Base-by-base conservation (phyloP, 768 basidiomycete species). In the Saitozyma sp. region DNA sequence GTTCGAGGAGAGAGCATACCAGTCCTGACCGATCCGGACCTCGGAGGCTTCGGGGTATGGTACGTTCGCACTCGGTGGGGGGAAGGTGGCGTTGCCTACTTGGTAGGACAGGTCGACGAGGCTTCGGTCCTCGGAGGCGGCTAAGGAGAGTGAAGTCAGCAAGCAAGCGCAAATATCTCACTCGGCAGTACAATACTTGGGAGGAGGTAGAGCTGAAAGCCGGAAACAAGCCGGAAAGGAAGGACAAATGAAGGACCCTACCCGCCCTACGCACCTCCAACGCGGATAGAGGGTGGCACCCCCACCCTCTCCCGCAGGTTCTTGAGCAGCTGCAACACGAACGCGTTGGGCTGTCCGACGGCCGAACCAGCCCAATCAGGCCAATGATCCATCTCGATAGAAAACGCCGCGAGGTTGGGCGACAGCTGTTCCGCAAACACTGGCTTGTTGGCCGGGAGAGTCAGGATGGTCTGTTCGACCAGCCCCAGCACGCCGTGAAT, bases 1-100 rank as follows among this genome's bases (percentile, higher is more conserved):
- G 50, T 67, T 67, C 2, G 19, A 16, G 11, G 56, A 58, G 14
- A 67, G 46, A n/a, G 62, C 65, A 55, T 67, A 67, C 41, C 63
- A 67, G 62, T 67, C 65, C 29, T 53, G 40, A 13, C 65, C 65
- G 11, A 67, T 64, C 7, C 53, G 50, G 38, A 63, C 59, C n/a
- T 20, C 29, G 10, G 45, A 38, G 6, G 66, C 66, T 50, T 67
- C 58, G 40, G 66, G 66, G 48, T 63, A 67, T 13, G 62, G 61
- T 6, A 53, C 51, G 16, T 54, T 11, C 6, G 57, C 39, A 2
- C 53, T 58, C 13, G 53, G 6, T 10, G n/a, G 17, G 10, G 61
- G 61, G 46, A 59, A 67, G 5, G 58, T 55, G 8, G 63, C 56
- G 43, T 67, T 55, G 11, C 48, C 55, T 9, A 67, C 58, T 20